These are phyloP conservation scores for Solanum verrucosum DNA, from an alignment of 257 asterid genomes.

Conservation along the genomic window DNA sequence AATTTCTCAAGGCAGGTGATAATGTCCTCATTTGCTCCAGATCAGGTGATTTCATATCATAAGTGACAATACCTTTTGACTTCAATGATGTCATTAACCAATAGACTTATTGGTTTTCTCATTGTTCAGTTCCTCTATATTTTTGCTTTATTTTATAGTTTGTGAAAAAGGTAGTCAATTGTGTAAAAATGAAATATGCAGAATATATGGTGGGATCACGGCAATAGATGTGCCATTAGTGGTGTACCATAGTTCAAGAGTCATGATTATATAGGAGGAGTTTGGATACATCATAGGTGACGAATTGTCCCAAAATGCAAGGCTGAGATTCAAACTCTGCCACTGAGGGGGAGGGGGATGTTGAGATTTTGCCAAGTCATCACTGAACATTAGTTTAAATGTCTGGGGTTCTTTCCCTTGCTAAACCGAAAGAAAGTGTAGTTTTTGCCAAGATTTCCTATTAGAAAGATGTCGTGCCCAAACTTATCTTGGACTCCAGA, in stretches of 20 bases:
- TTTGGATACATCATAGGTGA: not conserved
- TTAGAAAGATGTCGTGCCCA: not conserved
- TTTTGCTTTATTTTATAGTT: not conserved
- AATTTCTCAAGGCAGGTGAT: constrained; percentile 84
- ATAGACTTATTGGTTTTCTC: not conserved
- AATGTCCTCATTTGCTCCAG: constrained; percentile 87
- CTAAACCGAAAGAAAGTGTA: not conserved
- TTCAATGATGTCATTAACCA: not conserved
- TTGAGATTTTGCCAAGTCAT: not conserved
- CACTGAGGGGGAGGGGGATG: not conserved
- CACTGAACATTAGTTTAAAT: not conserved
- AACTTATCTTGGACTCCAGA: not conserved
- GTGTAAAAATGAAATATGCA: not conserved
- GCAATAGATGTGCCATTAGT: not conserved
- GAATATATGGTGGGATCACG: not conserved
- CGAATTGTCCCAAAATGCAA: not conserved
- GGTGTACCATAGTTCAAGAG: not conserved
- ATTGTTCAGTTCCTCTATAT: not conserved
- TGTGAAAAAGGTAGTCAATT: not conserved
- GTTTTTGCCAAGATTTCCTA: not conserved
- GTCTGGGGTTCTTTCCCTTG: not conserved
- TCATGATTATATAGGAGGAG: not conserved
- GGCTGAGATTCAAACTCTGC: not conserved
- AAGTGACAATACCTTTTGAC: not conserved
- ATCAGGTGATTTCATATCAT: constrained; percentile 37